These are phyloP conservation scores for Vigna unguiculata DNA, from an alignment of 306 rosid species.

Conservation along the genomic window DNA sequence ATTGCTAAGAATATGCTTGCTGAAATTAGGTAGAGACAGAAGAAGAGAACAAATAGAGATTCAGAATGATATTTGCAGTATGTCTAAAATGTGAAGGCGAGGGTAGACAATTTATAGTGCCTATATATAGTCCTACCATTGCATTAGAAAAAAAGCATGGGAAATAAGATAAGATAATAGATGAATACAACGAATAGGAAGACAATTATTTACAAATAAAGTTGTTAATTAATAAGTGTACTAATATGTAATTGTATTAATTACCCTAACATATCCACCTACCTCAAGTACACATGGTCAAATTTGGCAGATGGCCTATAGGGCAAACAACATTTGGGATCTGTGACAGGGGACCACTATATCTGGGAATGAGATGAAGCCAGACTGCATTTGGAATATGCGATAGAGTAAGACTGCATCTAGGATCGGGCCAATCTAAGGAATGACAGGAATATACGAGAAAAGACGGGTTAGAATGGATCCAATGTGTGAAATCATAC, in stretches of 20 bases:
- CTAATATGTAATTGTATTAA: background rate
- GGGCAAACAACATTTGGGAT: background rate
- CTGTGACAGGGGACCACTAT: background rate
- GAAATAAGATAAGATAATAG: background rate
- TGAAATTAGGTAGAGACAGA: background rate
- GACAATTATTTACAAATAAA: background rate
- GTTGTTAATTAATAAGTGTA: background rate
- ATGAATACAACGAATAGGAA: background rate
- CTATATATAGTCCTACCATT: background rate
- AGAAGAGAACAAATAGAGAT: background rate
- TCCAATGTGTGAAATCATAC: background rate
- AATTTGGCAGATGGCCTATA: background rate
- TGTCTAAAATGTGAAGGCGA: background rate
- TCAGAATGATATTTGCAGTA: background rate
- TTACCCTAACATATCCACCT: background rate
- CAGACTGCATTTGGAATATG: background rate
- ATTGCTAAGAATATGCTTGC: background rate
- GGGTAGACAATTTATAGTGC: background rate
- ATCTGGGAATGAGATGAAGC: background rate
- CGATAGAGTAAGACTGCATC: background rate
- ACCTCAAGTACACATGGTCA: background rate
- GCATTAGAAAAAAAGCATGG: background rate
- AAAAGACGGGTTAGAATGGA: background rate
- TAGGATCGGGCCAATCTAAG: background rate
- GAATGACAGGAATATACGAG: background rate